Evolutionary conservation across 2,329 filamentous ascomycete species (phyloP), one percentile per base, ranked within the genome.

Genomic region (Lachnellula arida): DNA sequence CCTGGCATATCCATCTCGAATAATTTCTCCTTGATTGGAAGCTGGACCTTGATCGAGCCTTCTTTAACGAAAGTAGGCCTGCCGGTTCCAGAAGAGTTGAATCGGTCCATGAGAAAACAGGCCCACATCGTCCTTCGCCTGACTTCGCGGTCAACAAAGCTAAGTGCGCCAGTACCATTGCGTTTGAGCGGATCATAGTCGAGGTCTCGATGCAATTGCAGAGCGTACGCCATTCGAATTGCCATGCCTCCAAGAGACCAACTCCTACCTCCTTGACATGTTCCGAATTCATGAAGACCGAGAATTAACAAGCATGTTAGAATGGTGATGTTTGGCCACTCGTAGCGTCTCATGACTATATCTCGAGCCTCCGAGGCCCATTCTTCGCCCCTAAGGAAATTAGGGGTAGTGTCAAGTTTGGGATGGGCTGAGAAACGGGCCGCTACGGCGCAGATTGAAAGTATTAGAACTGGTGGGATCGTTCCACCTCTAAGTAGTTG

Each of bases 201-300:
- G 28, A 96, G 79, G 70, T 97, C 94, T 68, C 87, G 89, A 74
- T 99, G 94, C 28, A 99, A 76, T 70, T 97, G 93, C 46, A 99
- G 76, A 14, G 94, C 94, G 72, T 96, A 97, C 8, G 93, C 94
- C 94, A 97, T 97, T 40, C 94, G 83, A 67, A 96, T 91, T 14
- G 93, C 94, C 77, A 96, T 92, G 1, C 94, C 94, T 17, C 92
- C 92, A 60, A 97, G 83, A 57, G 95, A 90, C 94, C 94, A 99
- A 70, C 92, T 97, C 62, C 93, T 83, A 14, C 92, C 93, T 55
- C 94, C 94, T 70, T 97, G 93, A 68, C 94, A 97, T 12, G 93
- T 97, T 54, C 94, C 94, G 66, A 97, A 97, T 67, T 97, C 93
- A 70, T 99, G 93, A 39, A 99, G 78, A 3, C 91, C 92, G 15